Evolutionary conservation across 352 stramenopile genomes (phyloP), one percentile per base, ranked within the genome.

Genomic region (Pythium brachiatum): DNA sequence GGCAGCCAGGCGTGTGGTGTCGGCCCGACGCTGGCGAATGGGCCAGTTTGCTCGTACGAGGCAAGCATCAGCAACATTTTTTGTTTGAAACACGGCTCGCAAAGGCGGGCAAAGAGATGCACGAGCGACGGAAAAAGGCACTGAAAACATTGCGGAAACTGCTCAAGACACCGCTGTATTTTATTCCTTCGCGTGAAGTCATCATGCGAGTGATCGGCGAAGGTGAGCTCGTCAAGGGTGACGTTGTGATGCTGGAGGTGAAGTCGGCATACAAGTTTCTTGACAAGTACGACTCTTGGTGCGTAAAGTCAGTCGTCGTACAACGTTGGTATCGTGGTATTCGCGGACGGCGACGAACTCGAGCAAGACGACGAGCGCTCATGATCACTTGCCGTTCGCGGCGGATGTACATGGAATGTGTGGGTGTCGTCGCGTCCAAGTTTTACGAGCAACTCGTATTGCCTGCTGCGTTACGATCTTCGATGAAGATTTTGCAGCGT

Each of bases 181-280:
- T 72, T 23, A 68, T 94, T 36, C 62, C 55, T 1, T 77, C 70
- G 0, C 76, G 79, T n/a, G 61, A 74, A 11, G 60, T 66, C 7
- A 87, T 92, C 53, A 70, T 64, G 0, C 58, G 67, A 3, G 65
- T 90, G 2, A 83, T 94, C 36, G 48, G 62, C n/a, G 81, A 87
- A 26, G 82, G 76, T 0, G 70, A 83, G 15, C 46, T 64, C 12
- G 67, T 92, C 6, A 83, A 82, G 52, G 83, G 85, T 12, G 85
- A 92, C 34, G 79, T 92, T 5, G 81, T 94, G 0, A 62, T 88
- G 48, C 69, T 94, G 8, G 83, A 91, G 71, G 72, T 88, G 2
- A 87, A 83, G 41, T 87, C 71, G 55, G 54, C 70, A 7, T 68
- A 52, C 5, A 89, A 88, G 36, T 79, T 74, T 47, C 59, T 92